Evolutionary conservation across 202 grass and related monocot genomes (phyloP).

Genomic region (Panicum hallii): DNA sequence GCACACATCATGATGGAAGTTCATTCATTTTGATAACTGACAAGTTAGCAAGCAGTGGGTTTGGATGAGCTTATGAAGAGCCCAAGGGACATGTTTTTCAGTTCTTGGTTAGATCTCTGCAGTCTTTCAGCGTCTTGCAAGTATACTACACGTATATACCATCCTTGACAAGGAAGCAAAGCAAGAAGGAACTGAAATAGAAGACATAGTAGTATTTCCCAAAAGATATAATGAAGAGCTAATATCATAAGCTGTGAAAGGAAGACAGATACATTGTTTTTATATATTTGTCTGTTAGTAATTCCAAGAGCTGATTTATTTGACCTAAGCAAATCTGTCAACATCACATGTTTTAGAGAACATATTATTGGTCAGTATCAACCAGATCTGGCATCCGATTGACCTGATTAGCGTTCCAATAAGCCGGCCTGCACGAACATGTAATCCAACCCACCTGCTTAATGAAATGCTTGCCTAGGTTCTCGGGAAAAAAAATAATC

Average conservation of each 20-base stretch:
- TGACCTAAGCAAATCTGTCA: slow-evolving; percentile 7
- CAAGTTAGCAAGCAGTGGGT: slow-evolving; percentile 4
- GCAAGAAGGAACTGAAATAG: neutral
- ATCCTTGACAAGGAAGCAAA: slow-evolving; percentile 43
- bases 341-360: slow-evolving; percentile 13
- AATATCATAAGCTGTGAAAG: neutral
- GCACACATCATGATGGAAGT: slow-evolving; percentile 24
- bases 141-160: neutral
- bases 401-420: slow-evolving; percentile 5
- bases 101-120: neutral
- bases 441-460: neutral
- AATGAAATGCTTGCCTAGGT: neutral
- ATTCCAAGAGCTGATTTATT: slow-evolving; percentile 24
- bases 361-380: neutral
- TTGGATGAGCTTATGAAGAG: slow-evolving; percentile 17
- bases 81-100: neutral
- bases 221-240: slow-evolving; percentile 14
- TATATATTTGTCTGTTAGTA: neutral
- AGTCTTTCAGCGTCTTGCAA: neutral
- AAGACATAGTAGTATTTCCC: slow-evolving; percentile 4
- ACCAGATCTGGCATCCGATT: neutral
- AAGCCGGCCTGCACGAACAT: neutral
- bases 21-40: slow-evolving; percentile 2
- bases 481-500: neutral
- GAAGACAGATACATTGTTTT: neutral